Base-by-base conservation (phyloP, 1,284 basidiomycete genomes). In the Ganoderma resinaceum region DNA sequence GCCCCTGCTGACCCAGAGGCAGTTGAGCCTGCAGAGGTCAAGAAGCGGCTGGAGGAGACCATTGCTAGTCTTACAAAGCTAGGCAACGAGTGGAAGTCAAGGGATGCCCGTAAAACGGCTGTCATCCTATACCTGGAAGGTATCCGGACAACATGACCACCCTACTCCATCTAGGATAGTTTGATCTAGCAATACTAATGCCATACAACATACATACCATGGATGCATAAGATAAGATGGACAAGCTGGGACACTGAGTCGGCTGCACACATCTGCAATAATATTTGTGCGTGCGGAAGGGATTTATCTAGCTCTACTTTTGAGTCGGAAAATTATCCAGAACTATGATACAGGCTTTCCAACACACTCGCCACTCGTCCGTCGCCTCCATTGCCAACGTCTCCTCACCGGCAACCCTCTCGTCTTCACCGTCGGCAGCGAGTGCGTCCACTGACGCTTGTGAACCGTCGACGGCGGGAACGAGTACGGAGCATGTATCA, bases 61-160 rank as follows among this genome's bases (percentile, higher is more conserved):
- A 71, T 84, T 2, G 77, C 78, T 0, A 67, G 68, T 8, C 76
- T 91, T 43, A 68, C 72, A 49, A 89, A 86, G 63, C 77, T 87
- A 2, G 84, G 82, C 37, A 80, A 78, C 64, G 88, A 90, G 78
- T 89, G 85, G 83, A 86, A 84, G 70, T 76, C 79, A 3, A 79
- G 82, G 49, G 82, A 83, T 29, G 75, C 83, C 35, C 75, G 79
- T 29, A 79, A 73, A 60, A 80, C 79, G 11, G 78, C 78, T n/a
- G 83, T 81, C 7, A 74, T 80, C 4, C 70, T 90, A 57, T 86
- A 82, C 66, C 76, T 91, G 78, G 69, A 81, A 73, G 40, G 76
- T 65, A 37, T 66, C n/a, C 62, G 37, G 52, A 42, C 49, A 31
- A 55, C 66, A 59, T 63, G 65, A 64, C 31, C 20, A 62, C 38